Evolutionary conservation across 1,284 basidiomycete genomes (phyloP).

Genomic region (Heterobasidion occidentale): DNA sequence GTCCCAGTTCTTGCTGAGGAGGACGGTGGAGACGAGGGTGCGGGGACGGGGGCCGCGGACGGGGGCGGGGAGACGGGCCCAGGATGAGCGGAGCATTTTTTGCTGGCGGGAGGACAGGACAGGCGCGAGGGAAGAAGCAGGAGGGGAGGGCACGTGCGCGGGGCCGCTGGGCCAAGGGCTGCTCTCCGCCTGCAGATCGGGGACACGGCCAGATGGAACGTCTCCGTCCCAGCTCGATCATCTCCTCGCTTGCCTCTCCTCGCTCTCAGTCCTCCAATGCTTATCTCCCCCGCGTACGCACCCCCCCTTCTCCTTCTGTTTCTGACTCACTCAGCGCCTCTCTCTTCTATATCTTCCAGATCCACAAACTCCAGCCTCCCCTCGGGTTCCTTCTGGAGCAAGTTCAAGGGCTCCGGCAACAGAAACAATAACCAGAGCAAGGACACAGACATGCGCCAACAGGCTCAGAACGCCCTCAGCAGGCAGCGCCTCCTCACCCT

Average conservation of each 20-base stretch:
- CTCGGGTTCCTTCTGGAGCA: slow-evolving; percentile 53
- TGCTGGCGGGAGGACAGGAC: neutral
- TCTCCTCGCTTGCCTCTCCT: neutral
- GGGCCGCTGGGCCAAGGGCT: neutral
- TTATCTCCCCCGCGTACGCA: slow-evolving; percentile 72
- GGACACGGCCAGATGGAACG: neutral
- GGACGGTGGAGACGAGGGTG: slow-evolving; percentile 56
- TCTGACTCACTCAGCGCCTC: slow-evolving; percentile 14
- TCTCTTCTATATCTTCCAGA: slow-evolving; percentile 33
- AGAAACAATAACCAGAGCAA: slow-evolving; percentile 35
- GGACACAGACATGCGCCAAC: slow-evolving; percentile 46
- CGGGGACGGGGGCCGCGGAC: slow-evolving; percentile 12
- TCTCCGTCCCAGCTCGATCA: neutral
- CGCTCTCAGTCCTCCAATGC: slow-evolving; percentile 34
- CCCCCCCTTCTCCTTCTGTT: slow-evolving; percentile 15
- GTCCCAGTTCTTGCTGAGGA: slow-evolving; percentile 59
- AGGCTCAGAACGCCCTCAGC: slow-evolving; percentile 41
- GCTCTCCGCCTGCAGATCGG: neutral
- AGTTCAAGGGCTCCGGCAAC: slow-evolving; percentile 45
- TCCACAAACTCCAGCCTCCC: slow-evolving; percentile 56
- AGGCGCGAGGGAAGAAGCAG: neutral
- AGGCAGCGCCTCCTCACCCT: slow-evolving; percentile 71
- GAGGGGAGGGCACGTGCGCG: neutral
- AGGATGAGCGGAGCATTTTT: slow-evolving; percentile 28
- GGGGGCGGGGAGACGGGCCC: slow-evolving; percentile 10